Evolutionary conservation across 768 basidiomycete genomes (phyloP).

Genomic region (Termitomyces sp.): DNA sequence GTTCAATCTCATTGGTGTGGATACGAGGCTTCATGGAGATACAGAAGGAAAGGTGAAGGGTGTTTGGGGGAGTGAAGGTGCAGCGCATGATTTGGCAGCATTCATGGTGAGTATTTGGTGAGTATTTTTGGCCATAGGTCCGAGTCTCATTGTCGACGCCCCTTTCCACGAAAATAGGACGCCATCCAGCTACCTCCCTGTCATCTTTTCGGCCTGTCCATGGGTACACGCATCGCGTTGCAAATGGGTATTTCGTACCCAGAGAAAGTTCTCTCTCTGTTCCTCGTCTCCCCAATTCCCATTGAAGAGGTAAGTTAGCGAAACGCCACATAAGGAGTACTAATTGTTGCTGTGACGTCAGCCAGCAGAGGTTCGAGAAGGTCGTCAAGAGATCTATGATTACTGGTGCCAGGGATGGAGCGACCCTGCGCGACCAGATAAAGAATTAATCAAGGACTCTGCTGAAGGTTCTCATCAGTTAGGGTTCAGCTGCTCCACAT

Average conservation of each 20-base stretch:
- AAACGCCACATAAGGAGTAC: background rate
- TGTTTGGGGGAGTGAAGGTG: conserved; percentile 23
- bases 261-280: conserved; percentile 29
- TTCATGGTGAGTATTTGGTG: conserved; percentile 36
- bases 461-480: conserved; percentile 19
- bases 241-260: conserved; percentile 30
- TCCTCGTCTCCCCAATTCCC: conserved; percentile 33
- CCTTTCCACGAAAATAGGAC: conserved; percentile 20
- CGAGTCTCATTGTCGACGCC: too few relatives aligned
- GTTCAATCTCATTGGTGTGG: conserved; percentile 34
- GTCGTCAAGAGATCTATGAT: conserved; percentile 29
- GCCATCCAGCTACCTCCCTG: conserved; percentile 32
- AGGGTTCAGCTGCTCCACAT: conserved; percentile 25
- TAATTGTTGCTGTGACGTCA: conserved; percentile 8
- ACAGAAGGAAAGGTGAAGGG: conserved; percentile 24
- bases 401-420: conserved; percentile 8
- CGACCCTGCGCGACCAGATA: conserved; percentile 1
- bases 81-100: conserved; percentile 29
- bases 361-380: conserved; percentile 29
- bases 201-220: conserved; percentile 34
- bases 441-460: conserved; percentile 2
- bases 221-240: conserved; percentile 32
- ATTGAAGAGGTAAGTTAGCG: conserved; percentile 25
- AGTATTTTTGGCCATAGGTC: background rate
- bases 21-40: conserved; percentile 29